Evolutionary conservation across 202 grass and related monocot species (phyloP), one percentile per base, ranked within the genome.

Genomic region (Setaria viridis): DNA sequence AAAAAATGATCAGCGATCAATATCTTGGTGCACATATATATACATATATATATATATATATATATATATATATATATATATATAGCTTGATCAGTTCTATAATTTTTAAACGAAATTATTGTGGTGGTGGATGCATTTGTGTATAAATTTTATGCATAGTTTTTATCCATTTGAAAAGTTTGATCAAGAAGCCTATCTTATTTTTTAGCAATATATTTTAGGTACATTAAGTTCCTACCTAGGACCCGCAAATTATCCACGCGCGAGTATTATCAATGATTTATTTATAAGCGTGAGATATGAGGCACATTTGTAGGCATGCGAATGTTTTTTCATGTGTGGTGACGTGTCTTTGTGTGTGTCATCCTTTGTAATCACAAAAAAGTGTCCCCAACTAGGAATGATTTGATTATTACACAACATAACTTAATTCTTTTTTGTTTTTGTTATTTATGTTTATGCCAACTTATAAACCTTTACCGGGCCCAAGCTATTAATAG

Each of bases 1-100:
- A 51, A 63, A 70, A 62, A 59, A 70, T 48, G 78, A 64, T 37
- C 48, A 46, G 37, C 53, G 72, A 49, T 82, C 25, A 25, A 25
- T 25, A 25, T 25, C 25, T 25, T 25, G 25, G 25, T 25, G 25
- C 25, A 25, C 25, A 25, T 25, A 25, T 25, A 25, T 0, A 25
- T 25, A 25, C 25, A 25, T 25, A 25, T 0, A 25, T 25, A 25
- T 0, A 25, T 25, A 25, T 0, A 25, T 25, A 25, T n/a, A n/a
- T n/a, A n/a, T 25, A 25, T 0, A 25, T 25, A 25, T 0, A 25
- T 25, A 25, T 0, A 25, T 25, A 50, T 15, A 50, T 15, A 50
- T 50, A 50, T 17, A 17, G 4, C 0, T 53, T 53, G 15, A 53
- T 53, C 50, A 17, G 16, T 53, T 53, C 16, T 53, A 53, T 17